These are phyloP conservation scores for Linum usitatissimum DNA, from an alignment of 345 rosid species.

Conservation along the genomic window DNA sequence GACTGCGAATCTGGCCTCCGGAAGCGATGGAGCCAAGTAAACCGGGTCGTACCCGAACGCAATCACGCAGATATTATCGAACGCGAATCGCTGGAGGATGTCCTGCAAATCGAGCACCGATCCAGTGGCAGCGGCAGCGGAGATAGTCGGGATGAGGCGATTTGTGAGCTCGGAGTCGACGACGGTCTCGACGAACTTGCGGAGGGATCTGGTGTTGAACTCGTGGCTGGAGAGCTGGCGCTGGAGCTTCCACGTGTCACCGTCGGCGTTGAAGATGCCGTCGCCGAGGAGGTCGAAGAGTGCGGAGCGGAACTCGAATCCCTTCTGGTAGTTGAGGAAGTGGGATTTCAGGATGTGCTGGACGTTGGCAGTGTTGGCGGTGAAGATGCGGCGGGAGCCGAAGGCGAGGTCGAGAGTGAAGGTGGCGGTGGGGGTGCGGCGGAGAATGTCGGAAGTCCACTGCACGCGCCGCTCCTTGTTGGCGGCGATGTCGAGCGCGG, in stretches of 20 bases:
- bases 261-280: slow-evolving; percentile 64
- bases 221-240: slow-evolving; percentile 67
- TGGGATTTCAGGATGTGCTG: slow-evolving; percentile 53
- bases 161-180: slow-evolving; percentile 44
- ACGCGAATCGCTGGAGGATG: slow-evolving; percentile 17
- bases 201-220: slow-evolving; percentile 58
- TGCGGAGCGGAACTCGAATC: slow-evolving; percentile 11
- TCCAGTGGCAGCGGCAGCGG: slow-evolving; percentile 20
- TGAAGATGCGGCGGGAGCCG: slow-evolving; percentile 27
- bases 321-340: slow-evolving; percentile 49
- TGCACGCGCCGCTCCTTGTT: slow-evolving; percentile 36
- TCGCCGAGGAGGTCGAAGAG: slow-evolving; percentile 53
- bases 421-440: slow-evolving; percentile 42
- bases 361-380: slow-evolving; percentile 54
- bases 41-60: slow-evolving; percentile 10
- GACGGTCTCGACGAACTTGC: slow-evolving; percentile 44
- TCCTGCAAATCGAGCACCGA: slow-evolving; percentile 15
- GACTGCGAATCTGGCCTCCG: not conserved
- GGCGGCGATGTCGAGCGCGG: slow-evolving; percentile 22
- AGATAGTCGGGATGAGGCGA: slow-evolving; percentile 50
- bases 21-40: not conserved
- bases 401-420: slow-evolving; percentile 30
- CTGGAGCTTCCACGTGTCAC: slow-evolving; percentile 56
- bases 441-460: slow-evolving; percentile 45
- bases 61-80: slow-evolving; percentile 19